phyloP scores from a whole-genome alignment of 1,284 basidiomycete genomes.

The Pseudozyma sp. region DNA sequence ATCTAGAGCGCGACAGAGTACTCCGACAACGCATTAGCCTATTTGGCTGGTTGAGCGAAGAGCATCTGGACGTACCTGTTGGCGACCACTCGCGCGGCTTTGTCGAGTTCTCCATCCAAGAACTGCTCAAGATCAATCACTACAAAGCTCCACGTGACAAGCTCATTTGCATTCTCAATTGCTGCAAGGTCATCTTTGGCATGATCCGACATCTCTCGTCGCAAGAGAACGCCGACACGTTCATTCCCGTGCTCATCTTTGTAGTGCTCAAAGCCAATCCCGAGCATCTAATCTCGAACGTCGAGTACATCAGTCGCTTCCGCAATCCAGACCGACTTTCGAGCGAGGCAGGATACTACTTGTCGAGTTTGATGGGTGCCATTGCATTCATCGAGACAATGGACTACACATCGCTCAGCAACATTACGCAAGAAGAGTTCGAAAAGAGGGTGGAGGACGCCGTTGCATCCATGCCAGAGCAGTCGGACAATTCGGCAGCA shows the following conservation, averaged over 20 bases:
- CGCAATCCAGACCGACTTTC: slow-evolving; percentile 87
- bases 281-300: slow-evolving; percentile 89
- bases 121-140: slow-evolving; percentile 91
- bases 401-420: slow-evolving; percentile 91
- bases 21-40: slow-evolving; percentile 89
- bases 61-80: slow-evolving; percentile 79
- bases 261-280: slow-evolving; percentile 94
- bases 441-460: slow-evolving; percentile 72
- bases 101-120: slow-evolving; percentile 90
- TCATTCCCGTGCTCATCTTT: slow-evolving; percentile 93
- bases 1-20: slow-evolving; percentile 92
- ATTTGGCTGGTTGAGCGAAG: slow-evolving; percentile 89
- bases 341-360: slow-evolving; percentile 96
- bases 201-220: slow-evolving; percentile 82
- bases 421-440: slow-evolving; percentile 92
- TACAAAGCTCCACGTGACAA: slow-evolving; percentile 99
- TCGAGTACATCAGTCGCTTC: slow-evolving; percentile 91
- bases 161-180: slow-evolving; percentile 95
- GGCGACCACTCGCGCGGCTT: slow-evolving; percentile 77
- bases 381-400: slow-evolving; percentile 96
- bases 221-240: slow-evolving; percentile 78
- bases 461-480: slow-evolving; percentile 41
- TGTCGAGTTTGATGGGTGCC: slow-evolving; percentile 83
- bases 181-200: slow-evolving; percentile 99
- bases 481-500: slow-evolving; percentile 8